Evolutionary conservation across 192 early-diverging fungal species (phyloP).

Genomic region (Haplosporangium gracile): DNA sequence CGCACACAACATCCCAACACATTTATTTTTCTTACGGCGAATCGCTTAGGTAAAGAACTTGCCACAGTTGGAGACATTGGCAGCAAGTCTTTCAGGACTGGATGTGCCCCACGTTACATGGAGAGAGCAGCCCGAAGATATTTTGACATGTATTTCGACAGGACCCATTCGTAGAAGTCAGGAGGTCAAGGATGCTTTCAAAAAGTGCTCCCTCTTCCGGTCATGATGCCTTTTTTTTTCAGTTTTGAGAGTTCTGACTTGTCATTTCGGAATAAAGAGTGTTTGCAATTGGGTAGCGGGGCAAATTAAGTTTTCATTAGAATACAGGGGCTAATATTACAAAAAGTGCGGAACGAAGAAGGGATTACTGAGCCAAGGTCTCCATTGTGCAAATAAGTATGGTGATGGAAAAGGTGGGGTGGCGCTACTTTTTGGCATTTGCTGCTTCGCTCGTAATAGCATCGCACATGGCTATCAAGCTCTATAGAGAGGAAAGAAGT

Average conservation of each 20-base stretch:
- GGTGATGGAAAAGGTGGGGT: neutral
- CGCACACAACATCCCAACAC: neutral
- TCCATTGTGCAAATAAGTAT: neutral
- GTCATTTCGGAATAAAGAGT: neutral
- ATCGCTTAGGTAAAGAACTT: constrained; percentile 72
- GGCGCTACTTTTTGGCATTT: neutral
- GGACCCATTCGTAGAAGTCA: constrained; percentile 68
- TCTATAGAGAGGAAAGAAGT: neutral
- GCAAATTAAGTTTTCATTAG: neutral
- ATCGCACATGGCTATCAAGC: constrained; percentile 27
- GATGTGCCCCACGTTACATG: constrained; percentile 74
- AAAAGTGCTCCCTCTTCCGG: constrained; percentile 57
- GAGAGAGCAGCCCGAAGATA: constrained; percentile 85
- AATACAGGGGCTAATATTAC: constrained; percentile 1
- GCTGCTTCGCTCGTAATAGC: constrained; percentile 17
- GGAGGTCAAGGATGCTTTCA: constrained; percentile 63
- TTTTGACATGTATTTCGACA: constrained; percentile 78
- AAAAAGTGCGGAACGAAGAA: neutral
- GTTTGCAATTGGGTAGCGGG: neutral
- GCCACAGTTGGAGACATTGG: constrained; percentile 69
- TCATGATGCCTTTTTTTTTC: neutral
- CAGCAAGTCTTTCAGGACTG: constrained; percentile 64
- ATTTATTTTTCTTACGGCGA: neutral
- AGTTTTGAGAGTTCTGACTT: neutral
- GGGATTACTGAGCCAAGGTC: neutral